Base-by-base conservation (phyloP, 2,329 filamentous ascomycete species). In the Rasamsonia emersonii region DNA sequence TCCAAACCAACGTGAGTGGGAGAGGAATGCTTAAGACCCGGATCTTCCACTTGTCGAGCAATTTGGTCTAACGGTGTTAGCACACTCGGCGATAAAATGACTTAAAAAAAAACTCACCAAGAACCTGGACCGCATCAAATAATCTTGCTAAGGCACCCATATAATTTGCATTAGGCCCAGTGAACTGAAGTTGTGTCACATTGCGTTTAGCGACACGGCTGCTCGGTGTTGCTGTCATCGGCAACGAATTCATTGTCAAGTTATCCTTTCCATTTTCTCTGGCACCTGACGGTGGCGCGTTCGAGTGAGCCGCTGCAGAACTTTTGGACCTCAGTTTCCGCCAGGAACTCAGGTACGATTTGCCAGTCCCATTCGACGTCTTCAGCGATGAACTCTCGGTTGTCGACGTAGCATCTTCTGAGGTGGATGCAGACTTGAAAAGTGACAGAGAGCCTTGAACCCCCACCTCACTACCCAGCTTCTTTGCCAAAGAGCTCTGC, bases 1-100 rank as follows among this genome's bases (percentile, higher is more conserved):
- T 98, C 91, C 19, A 98, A 74, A 7, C 91, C 91, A 32, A 98
- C 88, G 53, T 95, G 88, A 6, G 91, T 96, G 50, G 86, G 86
- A 46, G 88, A 89, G 11, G 86, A 86, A 59, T 91, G 85, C 46
- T 84, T 83, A 33, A 96, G 73, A 7, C 89, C 89, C 4, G 89
- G 89, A 53, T 96, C 89, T 54, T 95, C 89, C 28, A 95, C 86
- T 66, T 95, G 89, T 44, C 89, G 82, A 32, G 88, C 86, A 57
- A 96, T 89, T 75, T 93, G 85, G 68, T 95, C 86, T 93, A 27
- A 19, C 26, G 24, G 18, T 3, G 32, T 47, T 30, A 51, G 42
- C 10, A 33, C 29, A 18, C 23, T 24, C 5, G 15, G 15, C 9
- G 24, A 18, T 27, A n/a, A 18, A 13, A 28, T 20, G 24, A 37